These are phyloP conservation scores for Penicillium pancosmium DNA, from an alignment of 495 filamentous ascomycete species.

Conservation along the genomic window DNA sequence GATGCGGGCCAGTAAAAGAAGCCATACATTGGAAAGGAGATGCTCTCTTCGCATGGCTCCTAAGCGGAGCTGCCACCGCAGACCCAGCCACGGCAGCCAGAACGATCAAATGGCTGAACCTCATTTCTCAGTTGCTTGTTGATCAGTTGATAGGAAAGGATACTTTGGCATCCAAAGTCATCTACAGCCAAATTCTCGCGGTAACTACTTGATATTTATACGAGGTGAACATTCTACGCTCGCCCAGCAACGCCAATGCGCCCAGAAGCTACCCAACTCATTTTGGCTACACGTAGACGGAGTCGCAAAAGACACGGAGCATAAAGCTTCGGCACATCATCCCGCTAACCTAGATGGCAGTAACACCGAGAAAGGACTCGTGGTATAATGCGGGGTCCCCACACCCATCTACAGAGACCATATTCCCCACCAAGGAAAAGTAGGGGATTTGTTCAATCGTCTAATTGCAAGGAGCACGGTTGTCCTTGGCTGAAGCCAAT, in stretches of 20 bases:
- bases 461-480: neutral
- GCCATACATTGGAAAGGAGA: conserved; percentile 28
- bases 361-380: neutral
- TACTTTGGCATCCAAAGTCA: too few relatives aligned
- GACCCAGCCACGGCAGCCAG: conserved; percentile 32
- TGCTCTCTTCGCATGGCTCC: conserved; percentile 25
- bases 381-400: conserved; percentile 5
- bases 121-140: conserved; percentile 23
- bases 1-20: too few relatives aligned
- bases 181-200: neutral
- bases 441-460: neutral
- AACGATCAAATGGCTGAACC: conserved; percentile 22
- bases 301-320: conserved; percentile 22
- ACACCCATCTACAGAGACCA: neutral
- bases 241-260: neutral
- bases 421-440: neutral
- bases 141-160: too few relatives aligned
- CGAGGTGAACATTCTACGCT: neutral
- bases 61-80: conserved; percentile 29
- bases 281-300: conserved; percentile 2
- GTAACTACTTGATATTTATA: neutral
- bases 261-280: neutral
- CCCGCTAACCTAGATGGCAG: neutral
- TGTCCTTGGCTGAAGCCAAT: neutral
- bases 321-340: neutral